A percentile compares a stretch with the other conserved stretches of the same genome.
phyloP scores from a whole-genome alignment of 2,329 filamentous ascomycete species.

The Pyricularia grisea region DNA sequence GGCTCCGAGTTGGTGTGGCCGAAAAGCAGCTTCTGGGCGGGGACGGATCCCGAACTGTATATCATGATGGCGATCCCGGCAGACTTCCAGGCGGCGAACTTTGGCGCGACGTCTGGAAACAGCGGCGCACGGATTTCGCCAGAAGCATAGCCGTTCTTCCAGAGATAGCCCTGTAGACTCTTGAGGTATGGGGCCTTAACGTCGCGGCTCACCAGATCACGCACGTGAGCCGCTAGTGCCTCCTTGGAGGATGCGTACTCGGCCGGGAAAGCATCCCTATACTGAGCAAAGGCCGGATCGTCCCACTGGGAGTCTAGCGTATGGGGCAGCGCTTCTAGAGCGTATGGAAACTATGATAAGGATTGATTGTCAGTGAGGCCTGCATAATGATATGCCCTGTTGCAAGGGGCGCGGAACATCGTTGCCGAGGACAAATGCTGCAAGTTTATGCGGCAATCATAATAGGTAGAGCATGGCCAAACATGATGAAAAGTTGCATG shows the following conservation, averaged over 20 bases:
- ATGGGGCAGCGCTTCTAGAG: constrained; percentile 54
- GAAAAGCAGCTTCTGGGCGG: constrained; percentile 74
- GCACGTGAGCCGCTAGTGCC: constrained; percentile 56
- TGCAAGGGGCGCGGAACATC: not conserved
- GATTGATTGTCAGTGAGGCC: not conserved
- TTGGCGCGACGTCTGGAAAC: constrained; percentile 63
- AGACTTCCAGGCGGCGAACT: constrained; percentile 48
- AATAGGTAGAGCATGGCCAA: not conserved
- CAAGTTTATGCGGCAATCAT: not conserved
- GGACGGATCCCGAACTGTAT: constrained; percentile 73
- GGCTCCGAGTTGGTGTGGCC: constrained; percentile 50
- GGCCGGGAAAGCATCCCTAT: constrained; percentile 61
- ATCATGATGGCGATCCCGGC: constrained; percentile 56
- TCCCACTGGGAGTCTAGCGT: constrained; percentile 61
- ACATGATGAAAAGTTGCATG: not conserved
- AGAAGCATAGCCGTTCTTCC: constrained; percentile 62
- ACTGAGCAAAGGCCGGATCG: constrained; percentile 51
- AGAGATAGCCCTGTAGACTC: constrained; percentile 69
- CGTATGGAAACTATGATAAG: constrained; percentile 61
- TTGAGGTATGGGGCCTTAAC: constrained; percentile 72
- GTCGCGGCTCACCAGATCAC: constrained; percentile 61
- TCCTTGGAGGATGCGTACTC: constrained; percentile 49
- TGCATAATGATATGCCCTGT: not conserved
- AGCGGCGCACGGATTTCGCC: constrained; percentile 63
- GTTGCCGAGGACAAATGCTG: not conserved